These are phyloP conservation scores for Pseudopyrenochaeta lycopersici DNA, from an alignment of 2,329 filamentous ascomycete species.

Conservation along the genomic window DNA sequence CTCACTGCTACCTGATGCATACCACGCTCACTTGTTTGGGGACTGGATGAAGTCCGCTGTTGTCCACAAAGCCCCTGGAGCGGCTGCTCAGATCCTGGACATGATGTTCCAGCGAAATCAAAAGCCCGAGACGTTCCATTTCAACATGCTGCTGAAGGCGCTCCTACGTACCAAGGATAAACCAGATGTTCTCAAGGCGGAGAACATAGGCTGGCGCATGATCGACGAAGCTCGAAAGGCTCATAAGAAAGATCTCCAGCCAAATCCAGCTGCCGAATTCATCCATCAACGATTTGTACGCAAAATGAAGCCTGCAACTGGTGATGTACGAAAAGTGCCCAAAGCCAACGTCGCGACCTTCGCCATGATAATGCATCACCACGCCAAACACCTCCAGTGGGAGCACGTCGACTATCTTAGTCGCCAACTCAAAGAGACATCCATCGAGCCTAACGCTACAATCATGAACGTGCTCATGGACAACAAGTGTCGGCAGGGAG, in stretches of 20 bases:
- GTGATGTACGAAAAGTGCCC: conserved; percentile 24
- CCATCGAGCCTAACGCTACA: conserved; percentile 28
- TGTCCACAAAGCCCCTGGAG: conserved; percentile 66
- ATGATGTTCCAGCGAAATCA: conserved; percentile 77
- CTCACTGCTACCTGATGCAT: conserved; percentile 60
- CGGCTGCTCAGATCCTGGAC: conserved; percentile 75
- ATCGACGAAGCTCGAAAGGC: conserved; percentile 30
- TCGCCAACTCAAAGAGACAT: conserved; percentile 31
- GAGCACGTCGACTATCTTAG: conserved; percentile 46
- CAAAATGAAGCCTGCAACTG: background rate
- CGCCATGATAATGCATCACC: conserved; percentile 43
- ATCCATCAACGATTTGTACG: conserved; percentile 3
- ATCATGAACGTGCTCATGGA: conserved; percentile 48
- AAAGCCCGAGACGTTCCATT: conserved; percentile 74
- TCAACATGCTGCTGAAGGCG: conserved; percentile 83
- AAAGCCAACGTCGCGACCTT: conserved; percentile 41
- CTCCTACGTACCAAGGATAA: conserved; percentile 66
- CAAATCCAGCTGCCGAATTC: background rate
- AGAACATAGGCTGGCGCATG: conserved; percentile 49
- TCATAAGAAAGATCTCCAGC: background rate
- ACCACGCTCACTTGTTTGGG: conserved; percentile 83
- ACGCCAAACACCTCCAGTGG: conserved; percentile 37
- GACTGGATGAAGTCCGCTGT: conserved; percentile 90
- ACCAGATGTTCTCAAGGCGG: conserved; percentile 37
- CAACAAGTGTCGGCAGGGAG: conserved; percentile 37